Base-by-base conservation (phyloP, 1,139 yeast genomes). In the Suhomyces chickasaworum region DNA sequence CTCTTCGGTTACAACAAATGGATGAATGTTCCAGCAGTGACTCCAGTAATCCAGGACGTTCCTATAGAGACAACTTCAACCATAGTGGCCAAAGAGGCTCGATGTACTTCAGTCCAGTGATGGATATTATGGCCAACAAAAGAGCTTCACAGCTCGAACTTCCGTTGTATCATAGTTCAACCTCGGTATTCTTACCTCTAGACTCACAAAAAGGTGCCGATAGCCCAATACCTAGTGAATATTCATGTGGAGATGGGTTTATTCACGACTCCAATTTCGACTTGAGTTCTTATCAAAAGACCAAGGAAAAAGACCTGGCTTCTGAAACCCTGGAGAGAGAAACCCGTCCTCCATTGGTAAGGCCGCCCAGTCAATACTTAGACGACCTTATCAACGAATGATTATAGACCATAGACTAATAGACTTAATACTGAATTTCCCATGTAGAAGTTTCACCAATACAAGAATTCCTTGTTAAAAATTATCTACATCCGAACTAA, bases 331-430 rank as follows among this genome's bases (percentile, higher is more conserved):
- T 17, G 33, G 40, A 21, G 7, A 38, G 18, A 9, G 30, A 23
- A 2, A 25, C 33, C 27, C 42, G 44, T 16, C 47, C 52, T 30
- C 46, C 21, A 16, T 17, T 44, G 33, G 50, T 50, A 27, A 49
- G 72, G 46, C 69, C 72, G 0, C 73, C 73, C 12, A 65, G 70
- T 49, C 62, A 64, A 49, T 58, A 58, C 42, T 58, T 68, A 46
- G 70, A 68, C 33, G 70, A 68, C 39, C 57, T 60, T 27, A 47
- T 59, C 22, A 53, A 56, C 41, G 52, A 44, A 20, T 33, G 23
- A 33, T 35, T 22, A 35, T 35, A 35, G 37, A 35, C 25, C 13
- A 35, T 35, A 35, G 37, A 35, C 25, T 35, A 21, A 35, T 35
- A 35, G 27, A 35, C 12, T 20, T 35, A n/a, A 35, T 21, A 8